Conservation (phyloP, 78 protist genomes). For the Emiliania huxleyi region DNA sequence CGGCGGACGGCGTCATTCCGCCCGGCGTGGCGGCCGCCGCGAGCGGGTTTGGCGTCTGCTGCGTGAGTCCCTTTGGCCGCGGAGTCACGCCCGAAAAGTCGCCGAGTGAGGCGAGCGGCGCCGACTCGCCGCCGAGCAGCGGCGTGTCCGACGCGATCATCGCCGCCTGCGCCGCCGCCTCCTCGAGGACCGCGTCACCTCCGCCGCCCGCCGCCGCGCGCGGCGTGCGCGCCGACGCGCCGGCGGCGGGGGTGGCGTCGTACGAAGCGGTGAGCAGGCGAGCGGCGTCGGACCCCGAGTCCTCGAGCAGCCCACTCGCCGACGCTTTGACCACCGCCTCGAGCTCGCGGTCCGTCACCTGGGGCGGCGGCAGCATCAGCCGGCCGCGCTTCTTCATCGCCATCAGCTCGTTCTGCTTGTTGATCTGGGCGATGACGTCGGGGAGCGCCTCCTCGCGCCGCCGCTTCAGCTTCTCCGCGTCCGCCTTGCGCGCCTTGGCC, state of each 20-base stretch:
- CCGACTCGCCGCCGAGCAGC: slow-evolving; percentile 32
- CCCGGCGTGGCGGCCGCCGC: background rate
- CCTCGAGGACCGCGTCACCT: background rate
- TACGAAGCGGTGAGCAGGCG: slow-evolving; percentile 14
- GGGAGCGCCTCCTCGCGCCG: slow-evolving; percentile 64
- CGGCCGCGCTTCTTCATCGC: slow-evolving; percentile 47
- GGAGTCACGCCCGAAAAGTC: slow-evolving; percentile 28
- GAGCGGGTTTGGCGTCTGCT: slow-evolving; percentile 21
- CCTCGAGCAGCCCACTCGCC: background rate
- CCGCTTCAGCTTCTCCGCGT: slow-evolving; percentile 46
- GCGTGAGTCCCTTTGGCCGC: background rate
- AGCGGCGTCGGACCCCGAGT: background rate
- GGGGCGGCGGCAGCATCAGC: slow-evolving; percentile 72
- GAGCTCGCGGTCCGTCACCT: slow-evolving; percentile 79
- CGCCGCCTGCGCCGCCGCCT: slow-evolving; percentile 32
- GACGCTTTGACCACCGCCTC: slow-evolving; percentile 64
- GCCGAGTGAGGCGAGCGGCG: background rate
- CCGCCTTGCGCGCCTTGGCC: slow-evolving; percentile 52
- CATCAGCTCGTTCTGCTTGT: slow-evolving; percentile 67
- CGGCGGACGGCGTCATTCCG: background rate
- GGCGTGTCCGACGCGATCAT: background rate
- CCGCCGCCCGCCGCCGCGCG: background rate
- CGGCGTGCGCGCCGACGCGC: slow-evolving; percentile 10
- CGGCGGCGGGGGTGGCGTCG: background rate
- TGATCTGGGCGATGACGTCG: slow-evolving; percentile 51